Conservation (phyloP, 2,329 filamentous ascomycete species). For the Akanthomyces uredinophilus region DNA sequence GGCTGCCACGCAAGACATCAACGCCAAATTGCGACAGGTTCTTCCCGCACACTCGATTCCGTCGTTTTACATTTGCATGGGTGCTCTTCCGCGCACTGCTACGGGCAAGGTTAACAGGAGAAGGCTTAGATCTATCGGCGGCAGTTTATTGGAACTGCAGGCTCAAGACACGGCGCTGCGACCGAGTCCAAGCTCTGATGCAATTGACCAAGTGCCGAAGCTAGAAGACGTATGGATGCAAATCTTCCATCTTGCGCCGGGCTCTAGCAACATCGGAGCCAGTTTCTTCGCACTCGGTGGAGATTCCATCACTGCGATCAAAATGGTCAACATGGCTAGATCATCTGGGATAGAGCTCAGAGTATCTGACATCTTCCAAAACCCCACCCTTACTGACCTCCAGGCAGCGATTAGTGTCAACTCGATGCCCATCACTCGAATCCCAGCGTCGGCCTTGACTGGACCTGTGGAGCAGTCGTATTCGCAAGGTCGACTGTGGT, state of each 20-base stretch:
- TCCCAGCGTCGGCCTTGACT: not conserved
- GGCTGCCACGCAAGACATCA: not conserved
- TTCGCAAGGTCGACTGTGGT: slow-evolving; percentile 22
- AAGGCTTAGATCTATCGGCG: slow-evolving; percentile 8
- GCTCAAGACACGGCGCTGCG: too few relatives aligned
- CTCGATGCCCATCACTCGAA: not conserved
- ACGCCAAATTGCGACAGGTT: not conserved
- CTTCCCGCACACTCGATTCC: slow-evolving; percentile 11
- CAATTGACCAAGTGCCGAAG: not conserved
- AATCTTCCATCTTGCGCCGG: slow-evolving; percentile 1
- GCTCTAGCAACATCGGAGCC: not conserved
- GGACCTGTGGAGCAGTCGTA: slow-evolving; percentile 21
- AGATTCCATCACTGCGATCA: not conserved
- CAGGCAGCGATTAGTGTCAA: not conserved
- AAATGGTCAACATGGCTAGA: slow-evolving; percentile 13
- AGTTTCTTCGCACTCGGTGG: slow-evolving; percentile 8
- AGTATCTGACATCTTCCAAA: slow-evolving; percentile 1
- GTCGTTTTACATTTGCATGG: slow-evolving; percentile 7
- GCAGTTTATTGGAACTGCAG: not conserved
- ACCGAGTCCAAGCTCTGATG: too few relatives aligned
- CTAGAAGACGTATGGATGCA: not conserved
- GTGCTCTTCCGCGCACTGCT: slow-evolving; percentile 10
- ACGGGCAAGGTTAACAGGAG: slow-evolving; percentile 12
- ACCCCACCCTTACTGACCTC: not conserved
- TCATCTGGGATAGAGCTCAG: not conserved